Base-by-base conservation (phyloP, 768 basidiomycete genomes). In the Boletus huronensis region DNA sequence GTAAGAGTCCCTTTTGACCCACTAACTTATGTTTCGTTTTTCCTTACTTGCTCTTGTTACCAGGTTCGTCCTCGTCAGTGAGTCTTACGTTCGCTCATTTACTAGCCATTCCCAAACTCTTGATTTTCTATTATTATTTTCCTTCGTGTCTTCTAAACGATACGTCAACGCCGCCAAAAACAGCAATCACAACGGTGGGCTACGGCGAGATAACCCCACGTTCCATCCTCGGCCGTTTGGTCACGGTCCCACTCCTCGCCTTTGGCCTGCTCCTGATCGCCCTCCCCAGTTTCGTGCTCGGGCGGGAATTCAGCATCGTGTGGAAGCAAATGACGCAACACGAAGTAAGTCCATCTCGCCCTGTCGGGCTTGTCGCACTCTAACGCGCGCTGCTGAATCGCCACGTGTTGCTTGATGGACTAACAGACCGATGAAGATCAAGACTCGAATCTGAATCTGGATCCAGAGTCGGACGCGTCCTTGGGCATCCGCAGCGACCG, bases 131-230 rank as follows among this genome's bases (percentile, higher is more conserved):
- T 48, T 45, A 19, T 19, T 19, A 13, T 29, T 31, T 26, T 16
- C 10, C 28, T 9, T 17, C 29, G 28, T 16, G 13, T 21, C 11
- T 19, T n/a, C 13, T 40, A 44, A 14, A 41, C 11, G 11, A 28
- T 29, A 25, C 28, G 3, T 17, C 11, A 11, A 23, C 5, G 1
- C 3, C 31, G 17, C 25, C 38, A n/a, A 16, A 55, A 50, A 53
- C 35, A 88, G 87, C 93, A 0, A 93, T 94, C 58, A 88, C 88
- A 3, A 94, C 93, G 0, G 90, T 93, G 1, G 91, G 93, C 13
- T 96, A 93, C 61, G 93, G 93, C 35, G 93, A 96, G 70, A 90
- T 94, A 50, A 91, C 90, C 0, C 93, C 93, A 0, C 82, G 89
- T 13, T 91, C 91, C 1, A 85, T 88, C 69, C 76, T 95, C n/a